phyloP scores from a whole-genome alignment of 768 basidiomycete species.

The Boletus reticulatus region DNA sequence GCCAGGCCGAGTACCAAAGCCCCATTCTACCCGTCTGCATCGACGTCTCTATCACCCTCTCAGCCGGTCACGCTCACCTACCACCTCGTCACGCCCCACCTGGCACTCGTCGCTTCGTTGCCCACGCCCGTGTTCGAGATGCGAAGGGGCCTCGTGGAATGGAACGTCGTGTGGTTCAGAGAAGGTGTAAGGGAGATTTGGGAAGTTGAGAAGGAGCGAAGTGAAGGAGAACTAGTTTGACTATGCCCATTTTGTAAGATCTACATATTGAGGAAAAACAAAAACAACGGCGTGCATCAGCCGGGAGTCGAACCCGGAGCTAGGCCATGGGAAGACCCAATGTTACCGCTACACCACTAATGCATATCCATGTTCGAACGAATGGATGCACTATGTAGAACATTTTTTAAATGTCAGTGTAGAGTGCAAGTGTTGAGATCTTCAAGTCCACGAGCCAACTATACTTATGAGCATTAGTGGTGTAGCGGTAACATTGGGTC shows the following conservation, averaged over 20 bases:
- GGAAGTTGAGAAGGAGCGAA: conserved; percentile 62
- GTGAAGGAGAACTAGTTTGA: conserved; percentile 19
- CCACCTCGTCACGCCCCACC: conserved; percentile 72
- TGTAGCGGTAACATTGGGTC: conserved; percentile 88
- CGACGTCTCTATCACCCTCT: conserved; percentile 58
- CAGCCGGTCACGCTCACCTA: conserved; percentile 75
- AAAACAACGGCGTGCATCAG: conserved; percentile 38
- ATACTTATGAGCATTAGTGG: conserved; percentile 39
- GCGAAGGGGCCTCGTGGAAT: conserved; percentile 75
- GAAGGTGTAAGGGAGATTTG: conserved; percentile 83
- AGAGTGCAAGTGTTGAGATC: too few relatives aligned
- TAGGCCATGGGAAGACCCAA: conserved; percentile 82
- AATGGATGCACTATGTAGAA: too few relatives aligned
- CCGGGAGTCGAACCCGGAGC: conserved; percentile 63
- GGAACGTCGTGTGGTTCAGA: conserved; percentile 83
- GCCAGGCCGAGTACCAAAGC: conserved; percentile 34
- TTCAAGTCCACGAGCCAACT: too few relatives aligned
- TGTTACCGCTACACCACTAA: conserved; percentile 80
- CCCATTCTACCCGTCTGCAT: conserved; percentile 67
- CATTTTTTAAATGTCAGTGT: too few relatives aligned
- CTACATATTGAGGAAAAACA: background rate
- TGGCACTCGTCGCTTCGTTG: conserved; percentile 69
- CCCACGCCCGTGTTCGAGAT: conserved; percentile 72
- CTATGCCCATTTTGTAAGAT: background rate
- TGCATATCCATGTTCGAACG: conserved; percentile 1